A percentile compares a stretch with the other conserved stretches of the same genome.
These are phyloP conservation scores for Neoascochyta sp. DNA, from an alignment of 2,329 filamentous ascomycete species.

Conservation along the genomic window DNA sequence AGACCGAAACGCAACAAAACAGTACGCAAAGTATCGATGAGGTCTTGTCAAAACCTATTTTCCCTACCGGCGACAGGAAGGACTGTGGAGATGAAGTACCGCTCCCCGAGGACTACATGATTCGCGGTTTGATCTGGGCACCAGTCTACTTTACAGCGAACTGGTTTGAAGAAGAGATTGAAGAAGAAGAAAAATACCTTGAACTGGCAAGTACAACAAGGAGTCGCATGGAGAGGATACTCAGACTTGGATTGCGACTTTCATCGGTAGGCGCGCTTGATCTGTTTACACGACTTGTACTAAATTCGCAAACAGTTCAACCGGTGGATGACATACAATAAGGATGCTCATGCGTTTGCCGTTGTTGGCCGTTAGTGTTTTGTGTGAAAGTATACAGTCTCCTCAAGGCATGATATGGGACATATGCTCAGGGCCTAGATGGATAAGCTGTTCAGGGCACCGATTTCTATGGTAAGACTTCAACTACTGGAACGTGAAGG, in stretches of 20 bases:
- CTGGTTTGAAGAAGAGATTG: slow-evolving; percentile 61
- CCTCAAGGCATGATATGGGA: too few relatives aligned
- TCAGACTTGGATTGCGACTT: slow-evolving; percentile 56
- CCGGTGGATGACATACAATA: slow-evolving; percentile 32
- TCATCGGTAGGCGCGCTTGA: slow-evolving; percentile 22
- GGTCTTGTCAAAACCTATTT: slow-evolving; percentile 31
- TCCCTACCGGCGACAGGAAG: slow-evolving; percentile 40
- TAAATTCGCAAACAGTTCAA: slow-evolving; percentile 19
- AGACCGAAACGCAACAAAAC: slow-evolving; percentile 32
- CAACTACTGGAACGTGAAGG: too few relatives aligned
- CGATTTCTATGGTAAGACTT: too few relatives aligned
- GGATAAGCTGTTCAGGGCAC: too few relatives aligned
- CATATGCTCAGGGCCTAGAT: too few relatives aligned
- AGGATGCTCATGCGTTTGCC: slow-evolving; percentile 25
- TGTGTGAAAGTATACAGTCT: too few relatives aligned
- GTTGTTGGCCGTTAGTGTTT: too few relatives aligned
- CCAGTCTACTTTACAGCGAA: slow-evolving; percentile 55
- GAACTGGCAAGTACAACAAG: slow-evolving; percentile 58
- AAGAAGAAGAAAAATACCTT: slow-evolving; percentile 65
- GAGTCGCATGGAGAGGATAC: slow-evolving; percentile 56
- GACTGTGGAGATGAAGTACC: slow-evolving; percentile 51
- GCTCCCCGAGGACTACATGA: slow-evolving; percentile 65
- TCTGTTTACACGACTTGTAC: slow-evolving; percentile 1
- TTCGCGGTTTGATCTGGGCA: slow-evolving; percentile 61
- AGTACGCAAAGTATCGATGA: slow-evolving; percentile 30